Conservation (phyloP, 352 stramenopile genomes). For the Globisporangium takayamanum region DNA sequence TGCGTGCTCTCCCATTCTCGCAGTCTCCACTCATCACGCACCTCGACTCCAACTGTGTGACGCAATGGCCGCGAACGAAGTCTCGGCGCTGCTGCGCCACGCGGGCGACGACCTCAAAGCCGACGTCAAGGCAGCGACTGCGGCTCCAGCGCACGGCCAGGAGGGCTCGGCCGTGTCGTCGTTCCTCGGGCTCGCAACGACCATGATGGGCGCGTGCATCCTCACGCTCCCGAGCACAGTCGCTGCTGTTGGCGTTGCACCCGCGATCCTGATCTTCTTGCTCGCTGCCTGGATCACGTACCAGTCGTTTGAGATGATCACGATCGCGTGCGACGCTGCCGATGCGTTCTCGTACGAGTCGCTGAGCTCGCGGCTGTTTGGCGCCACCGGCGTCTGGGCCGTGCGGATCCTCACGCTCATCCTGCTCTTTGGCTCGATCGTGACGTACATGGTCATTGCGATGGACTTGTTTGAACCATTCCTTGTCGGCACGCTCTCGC, state of each 20-base stretch:
- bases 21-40: too few species aligned
- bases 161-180: conserved; percentile 62
- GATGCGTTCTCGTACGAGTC: conserved; percentile 75
- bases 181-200: conserved; percentile 72
- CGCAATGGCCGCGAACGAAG: conserved; percentile 20
- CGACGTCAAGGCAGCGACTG: conserved; percentile 1
- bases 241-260: conserved; percentile 47
- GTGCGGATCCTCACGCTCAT: conserved; percentile 68
- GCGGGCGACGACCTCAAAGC: conserved; percentile 17
- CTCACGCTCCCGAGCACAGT: conserved; percentile 65
- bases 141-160: conserved; percentile 24
- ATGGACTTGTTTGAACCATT: conserved; percentile 85
- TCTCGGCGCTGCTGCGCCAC: conserved; percentile 26
- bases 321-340: conserved; percentile 50
- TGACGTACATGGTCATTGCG: conserved; percentile 82
- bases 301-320: conserved; percentile 70
- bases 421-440: conserved; percentile 70
- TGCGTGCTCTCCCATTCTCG: too few species aligned
- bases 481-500: conserved; percentile 42
- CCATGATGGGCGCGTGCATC: conserved; percentile 80
- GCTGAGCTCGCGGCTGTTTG: conserved; percentile 70
- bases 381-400: conserved; percentile 55
- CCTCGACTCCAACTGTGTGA: too few species aligned
- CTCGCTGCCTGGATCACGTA: conserved; percentile 57
- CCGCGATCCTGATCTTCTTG: conserved; percentile 44